Evolutionary conservation across 164 flowering plant genomes (phyloP).

Genomic region (Piper betle): DNA sequence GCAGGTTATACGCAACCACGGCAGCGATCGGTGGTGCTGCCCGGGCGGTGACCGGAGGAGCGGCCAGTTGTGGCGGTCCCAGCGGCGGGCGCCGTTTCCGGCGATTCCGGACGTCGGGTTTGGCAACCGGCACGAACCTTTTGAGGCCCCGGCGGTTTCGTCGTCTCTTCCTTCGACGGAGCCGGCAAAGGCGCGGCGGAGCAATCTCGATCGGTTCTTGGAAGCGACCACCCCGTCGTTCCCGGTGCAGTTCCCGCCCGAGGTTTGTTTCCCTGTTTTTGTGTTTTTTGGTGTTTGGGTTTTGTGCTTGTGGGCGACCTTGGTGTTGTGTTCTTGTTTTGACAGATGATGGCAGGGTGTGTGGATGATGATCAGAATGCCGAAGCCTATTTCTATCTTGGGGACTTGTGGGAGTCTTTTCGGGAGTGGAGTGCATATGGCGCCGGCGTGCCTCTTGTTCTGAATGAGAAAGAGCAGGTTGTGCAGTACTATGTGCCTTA

Average conservation of each 20-base stretch:
- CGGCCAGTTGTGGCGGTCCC: constrained; percentile 15
- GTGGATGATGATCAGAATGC: constrained; percentile 31
- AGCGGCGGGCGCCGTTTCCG: constrained; percentile 8
- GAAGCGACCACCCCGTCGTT: constrained; percentile 54
- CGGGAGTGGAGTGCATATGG: constrained; percentile 84
- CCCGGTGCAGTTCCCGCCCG: constrained; percentile 45
- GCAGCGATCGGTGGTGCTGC: constrained; percentile 38
- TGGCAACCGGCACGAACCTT: constrained; percentile 15
- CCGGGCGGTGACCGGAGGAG: constrained; percentile 30
- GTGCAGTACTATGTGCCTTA: constrained; percentile 76
- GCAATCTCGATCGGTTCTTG: constrained; percentile 53
- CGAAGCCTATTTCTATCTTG: constrained; percentile 46
- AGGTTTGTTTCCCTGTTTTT: constrained; percentile 23
- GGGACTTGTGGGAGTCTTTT: constrained; percentile 69
- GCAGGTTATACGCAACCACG: constrained; percentile 30
- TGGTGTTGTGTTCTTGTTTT: not conserved
- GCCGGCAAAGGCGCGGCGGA: constrained; percentile 13
- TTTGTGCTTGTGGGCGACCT: not conserved
- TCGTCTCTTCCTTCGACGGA: constrained; percentile 3
- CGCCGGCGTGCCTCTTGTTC: constrained; percentile 58
- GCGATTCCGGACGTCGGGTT: constrained; percentile 10
- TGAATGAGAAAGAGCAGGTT: constrained; percentile 46
- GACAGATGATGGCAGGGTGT: constrained; percentile 31
- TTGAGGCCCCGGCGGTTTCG: constrained; percentile 9
- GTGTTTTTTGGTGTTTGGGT: not conserved